These are phyloP conservation scores for Crucibulum laeve DNA, from an alignment of 768 basidiomycete species.

Conservation along the genomic window DNA sequence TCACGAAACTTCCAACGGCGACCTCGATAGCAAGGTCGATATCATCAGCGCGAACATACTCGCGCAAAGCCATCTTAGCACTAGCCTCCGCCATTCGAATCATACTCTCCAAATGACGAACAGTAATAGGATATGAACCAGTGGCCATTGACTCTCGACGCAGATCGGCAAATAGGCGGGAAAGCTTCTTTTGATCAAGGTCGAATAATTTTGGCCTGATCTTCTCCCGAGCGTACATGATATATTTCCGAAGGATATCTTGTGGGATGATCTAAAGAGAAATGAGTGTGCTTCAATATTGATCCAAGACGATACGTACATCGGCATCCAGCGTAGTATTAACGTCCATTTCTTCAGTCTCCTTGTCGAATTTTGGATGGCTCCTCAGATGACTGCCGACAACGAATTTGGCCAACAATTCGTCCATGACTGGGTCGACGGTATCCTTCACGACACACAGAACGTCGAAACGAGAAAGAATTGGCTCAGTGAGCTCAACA, in stretches of 20 bases:
- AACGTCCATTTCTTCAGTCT: conserved; percentile 91
- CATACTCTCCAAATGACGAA: conserved; percentile 97
- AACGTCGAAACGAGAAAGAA: conserved; percentile 96
- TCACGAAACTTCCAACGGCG: conserved; percentile 92
- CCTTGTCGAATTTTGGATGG: conserved; percentile 88
- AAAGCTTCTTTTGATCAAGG: conserved; percentile 92
- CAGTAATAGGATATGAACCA: conserved; percentile 98
- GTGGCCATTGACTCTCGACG: conserved; percentile 95
- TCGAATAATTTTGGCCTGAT: conserved; percentile 91
- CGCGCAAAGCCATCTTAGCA: conserved; percentile 96
- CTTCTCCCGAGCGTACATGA: conserved; percentile 97
- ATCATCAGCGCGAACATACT: conserved; percentile 94
- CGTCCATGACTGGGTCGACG: conserved; percentile 95
- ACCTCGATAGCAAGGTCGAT: conserved; percentile 97
- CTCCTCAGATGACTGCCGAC: conserved; percentile 93
- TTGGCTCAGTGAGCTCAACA: conserved; percentile 97
- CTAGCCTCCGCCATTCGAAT: conserved; percentile 99
- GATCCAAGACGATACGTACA: conserved; percentile 45
- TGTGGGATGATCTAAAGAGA: conserved; percentile 87
- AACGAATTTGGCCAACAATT: conserved; percentile 95
- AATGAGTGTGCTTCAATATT: conserved; percentile 3
- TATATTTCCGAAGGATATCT: conserved; percentile 94
- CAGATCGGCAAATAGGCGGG: conserved; percentile 91
- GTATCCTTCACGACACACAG: conserved; percentile 97
- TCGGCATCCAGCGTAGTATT: conserved; percentile 85